Evolutionary conservation across 1,284 basidiomycete species (phyloP), one percentile per base, ranked within the genome.

Genomic region (Ustilago shanxiensis): DNA sequence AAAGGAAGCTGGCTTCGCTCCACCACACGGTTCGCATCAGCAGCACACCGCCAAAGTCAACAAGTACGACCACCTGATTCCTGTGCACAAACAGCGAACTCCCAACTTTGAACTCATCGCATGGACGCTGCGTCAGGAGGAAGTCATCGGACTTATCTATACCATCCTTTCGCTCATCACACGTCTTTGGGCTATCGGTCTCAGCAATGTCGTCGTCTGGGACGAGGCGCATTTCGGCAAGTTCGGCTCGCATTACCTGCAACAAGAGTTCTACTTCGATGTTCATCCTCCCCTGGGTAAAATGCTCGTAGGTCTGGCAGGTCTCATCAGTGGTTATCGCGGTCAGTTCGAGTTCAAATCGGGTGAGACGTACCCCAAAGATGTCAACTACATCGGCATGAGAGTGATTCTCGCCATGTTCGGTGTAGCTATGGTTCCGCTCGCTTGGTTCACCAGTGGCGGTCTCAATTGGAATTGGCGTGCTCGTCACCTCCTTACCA

Each of bases 391-490:
- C 86, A 92, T 94, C 35, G 92, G 94, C 1, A 98, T 98, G 95
- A 90, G 97, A 37, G 92, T 98, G 63, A 92, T 98, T 88, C 89
- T 99, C 84, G 95, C 96, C 3, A 91, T 90, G 65, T 98, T 97
- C 85, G 96, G 97, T 53, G 94, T 98, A 18, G 92, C 91, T 3
- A 93, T 99, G 90, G 96, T 99, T 0, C 96, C 97, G 0, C 89
- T 99, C 18, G 94, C 92, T 0, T 99, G 95, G 95, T 95, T 93
- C 85, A 99, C 97, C 0, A 92, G 95, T 8, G 92, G 95, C n/a
- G 95, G 97, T 86, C 88, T 99, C 37, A 93, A 94, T 11, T 94
- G 98, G 92, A 94, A 92, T 79, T 90, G 90, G 86, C 93, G 92
- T 88, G 92, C 93, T 11, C 92, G 93, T 77, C 96, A 99, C 88